Percentiles rank a stretch among this genome's conserved stretches.
Conservation (phyloP, 2,329 filamentous ascomycete species). For the Penicillium sp. region DNA sequence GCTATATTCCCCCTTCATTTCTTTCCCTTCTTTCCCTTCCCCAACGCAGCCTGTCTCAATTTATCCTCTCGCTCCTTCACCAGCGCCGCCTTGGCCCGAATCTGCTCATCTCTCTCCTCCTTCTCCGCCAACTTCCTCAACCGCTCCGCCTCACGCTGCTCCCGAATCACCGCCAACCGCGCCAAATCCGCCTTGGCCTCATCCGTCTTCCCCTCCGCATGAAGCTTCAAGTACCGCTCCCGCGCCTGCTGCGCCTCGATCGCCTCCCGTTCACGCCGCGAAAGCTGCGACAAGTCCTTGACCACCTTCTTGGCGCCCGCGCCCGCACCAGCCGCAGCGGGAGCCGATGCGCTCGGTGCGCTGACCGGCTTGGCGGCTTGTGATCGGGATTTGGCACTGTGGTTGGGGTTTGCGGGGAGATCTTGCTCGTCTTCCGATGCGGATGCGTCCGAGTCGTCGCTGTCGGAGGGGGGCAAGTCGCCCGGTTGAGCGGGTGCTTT, state of each 20-base stretch:
- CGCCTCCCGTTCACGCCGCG: slow-evolving; percentile 67
- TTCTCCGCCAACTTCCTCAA: slow-evolving; percentile 73
- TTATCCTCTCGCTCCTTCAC: slow-evolving; percentile 35
- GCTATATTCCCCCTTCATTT: slow-evolving; percentile 36
- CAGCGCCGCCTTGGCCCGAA: slow-evolving; percentile 32
- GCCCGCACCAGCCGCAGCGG: neutral
- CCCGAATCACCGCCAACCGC: slow-evolving; percentile 70
- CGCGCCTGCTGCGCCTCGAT: slow-evolving; percentile 81
- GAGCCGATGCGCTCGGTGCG: slow-evolving; percentile 42
- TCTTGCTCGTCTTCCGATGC: slow-evolving; percentile 37
- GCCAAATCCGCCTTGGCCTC: slow-evolving; percentile 87
- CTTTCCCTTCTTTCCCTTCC: slow-evolving; percentile 36
- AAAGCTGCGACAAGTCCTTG: slow-evolving; percentile 51
- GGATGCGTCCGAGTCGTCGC: slow-evolving; percentile 40
- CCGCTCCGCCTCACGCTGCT: slow-evolving; percentile 79
- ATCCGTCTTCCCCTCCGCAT: slow-evolving; percentile 93
- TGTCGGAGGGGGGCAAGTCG: slow-evolving; percentile 70
- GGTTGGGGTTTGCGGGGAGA: slow-evolving; percentile 80
- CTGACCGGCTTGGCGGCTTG: slow-evolving; percentile 62
- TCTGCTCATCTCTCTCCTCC: slow-evolving; percentile 43
- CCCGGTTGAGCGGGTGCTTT: slow-evolving; percentile 69
- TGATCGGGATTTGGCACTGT: slow-evolving; percentile 60
- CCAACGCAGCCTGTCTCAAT: slow-evolving; percentile 31
- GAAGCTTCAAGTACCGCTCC: slow-evolving; percentile 84
- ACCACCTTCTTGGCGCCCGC: slow-evolving; percentile 27